Evolutionary conservation across 2,329 filamentous ascomycete species (phyloP), one percentile per base, ranked within the genome.

Genomic region (Chaetomium globosum): DNA sequence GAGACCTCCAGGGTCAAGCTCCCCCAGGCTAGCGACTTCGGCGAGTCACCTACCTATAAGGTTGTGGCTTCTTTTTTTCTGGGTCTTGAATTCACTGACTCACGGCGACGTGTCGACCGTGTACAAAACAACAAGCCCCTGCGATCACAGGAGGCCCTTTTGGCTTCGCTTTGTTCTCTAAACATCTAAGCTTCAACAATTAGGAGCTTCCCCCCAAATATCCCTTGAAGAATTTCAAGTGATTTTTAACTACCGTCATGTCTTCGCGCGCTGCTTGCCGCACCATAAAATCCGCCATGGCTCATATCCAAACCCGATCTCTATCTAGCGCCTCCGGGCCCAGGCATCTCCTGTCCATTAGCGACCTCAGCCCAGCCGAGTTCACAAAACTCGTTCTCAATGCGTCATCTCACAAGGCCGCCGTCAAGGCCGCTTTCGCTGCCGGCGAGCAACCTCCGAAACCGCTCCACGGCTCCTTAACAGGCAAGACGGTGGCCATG

Each of bases 311-410:
- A 64, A 74, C 75, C 65, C 77, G 83, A 67, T 74, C 78, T 31
- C 82, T 82, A 66, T 82, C 82, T 71, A 77, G 65, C 66, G 30
- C 61, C 75, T 54, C 77, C 1, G 69, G 72, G 36, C 90, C 92
- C 57, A 89, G 95, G 70, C 94, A 98, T 82, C 83, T 99, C 60
- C 89, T 97, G 79, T 96, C 93, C 62, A 97, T 97, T 73, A 88
- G 88, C 61, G 93, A 99, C 75, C 85, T 99, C 65, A 88, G 88
- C 1, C 84, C 92, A 7, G 80, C 83, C 54, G 95, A 99, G 79
- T 87, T 99, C 73, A 86, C 88, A 39, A 87, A 86, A 28, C 85
- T 99, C 64, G 89, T 99, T 65, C 87, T 88, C 75, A 94, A 94
- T 87, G 94, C 92, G 59, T 83, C 87, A 28, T 79, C 84, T 52